A percentile compares a stretch with the other conserved stretches of the same genome.
Evolutionary conservation across 257 asterid genomes (phyloP).

Genomic region (Henckelia pumila): DNA sequence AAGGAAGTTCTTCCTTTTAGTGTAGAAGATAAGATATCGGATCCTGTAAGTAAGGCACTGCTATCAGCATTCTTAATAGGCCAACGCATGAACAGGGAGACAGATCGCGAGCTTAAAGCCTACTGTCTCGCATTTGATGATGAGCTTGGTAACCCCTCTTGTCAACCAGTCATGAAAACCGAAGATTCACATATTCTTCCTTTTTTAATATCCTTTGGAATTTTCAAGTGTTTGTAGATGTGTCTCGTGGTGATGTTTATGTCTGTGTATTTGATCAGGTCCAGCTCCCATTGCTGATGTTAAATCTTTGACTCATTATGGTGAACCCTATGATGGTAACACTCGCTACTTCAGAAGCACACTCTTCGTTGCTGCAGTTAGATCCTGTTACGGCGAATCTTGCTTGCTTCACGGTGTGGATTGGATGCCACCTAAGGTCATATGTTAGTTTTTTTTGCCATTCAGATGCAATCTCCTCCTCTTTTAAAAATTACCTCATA

Average conservation of each 20-base stretch:
- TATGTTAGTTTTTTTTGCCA: slow-evolving; percentile 23
- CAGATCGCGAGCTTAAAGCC: slow-evolving; percentile 93
- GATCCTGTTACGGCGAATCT: slow-evolving; percentile 95
- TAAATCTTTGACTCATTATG: slow-evolving; percentile 86
- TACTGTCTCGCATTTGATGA: slow-evolving; percentile 93
- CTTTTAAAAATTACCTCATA: slow-evolving; percentile 17
- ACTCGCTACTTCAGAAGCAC: slow-evolving; percentile 95
- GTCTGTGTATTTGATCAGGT: slow-evolving; percentile 39
- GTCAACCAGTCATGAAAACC: slow-evolving; percentile 4
- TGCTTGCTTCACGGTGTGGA: slow-evolving; percentile 97
- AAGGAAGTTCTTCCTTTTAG: slow-evolving; percentile 70
- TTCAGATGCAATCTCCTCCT: slow-evolving; percentile 19
- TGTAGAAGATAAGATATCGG: slow-evolving; percentile 34
- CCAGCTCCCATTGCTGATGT: slow-evolving; percentile 80
- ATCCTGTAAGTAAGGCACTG: slow-evolving; percentile 64
- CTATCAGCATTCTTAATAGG: slow-evolving; percentile 82
- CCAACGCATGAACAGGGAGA: slow-evolving; percentile 90
- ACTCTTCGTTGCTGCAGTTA: slow-evolving; percentile 95
- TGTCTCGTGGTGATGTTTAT: slow-evolving; percentile 12
- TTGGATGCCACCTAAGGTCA: slow-evolving; percentile 99
- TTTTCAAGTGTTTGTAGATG: neutral
- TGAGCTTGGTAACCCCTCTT: slow-evolving; percentile 55
- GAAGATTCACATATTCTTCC: neutral
- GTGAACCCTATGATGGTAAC: slow-evolving; percentile 96
- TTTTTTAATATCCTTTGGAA: neutral